Base-by-base conservation (phyloP, 169 alveolate species). In the Plasmodium billcollinsi region DNA sequence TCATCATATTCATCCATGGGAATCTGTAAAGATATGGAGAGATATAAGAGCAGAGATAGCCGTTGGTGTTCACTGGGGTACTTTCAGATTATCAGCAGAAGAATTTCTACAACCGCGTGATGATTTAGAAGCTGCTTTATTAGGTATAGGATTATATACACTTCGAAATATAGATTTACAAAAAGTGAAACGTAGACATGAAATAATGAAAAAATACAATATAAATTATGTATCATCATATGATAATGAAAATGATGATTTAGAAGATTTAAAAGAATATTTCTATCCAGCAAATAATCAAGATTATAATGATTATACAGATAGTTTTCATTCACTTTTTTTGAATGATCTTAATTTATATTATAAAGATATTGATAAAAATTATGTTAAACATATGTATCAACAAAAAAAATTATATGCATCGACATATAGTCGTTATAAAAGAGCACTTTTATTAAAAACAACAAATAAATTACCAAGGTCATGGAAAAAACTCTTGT, bases 1-100 rank as follows among this genome's bases (percentile, higher is more conserved):
- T 43, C 89, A 78, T 50, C 89, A 78, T 65, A 69, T 78, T 9
- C 89, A 78, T 78, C 89, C 89, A 15, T 78, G 89, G 89, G 89
- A 78, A 33, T 78, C 89, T n/a, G 80, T 78, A 14, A 78, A 78
- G 20, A 78, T 78, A 66, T 78, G 89, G 89, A 56, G 89, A 14
- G 89, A 78, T 33, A 65, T 78, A 50, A 65, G 58, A 45, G 89
- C 89, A 7, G 89, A 78, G 43, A 65, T 4, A 8, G 89, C 89
- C n/a, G 52, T 78, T 0, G 89, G 78, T 7, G 71, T 78, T n/a
- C 89, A 78, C 18, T 78, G 89, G 89, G 89, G 89, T 12, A 78
- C 89, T 0, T 78, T 78, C 24, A 66, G 89, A 2, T 45, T 78
- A 43, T 78, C 89, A 2, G 89, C 89, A 29, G 89, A 78, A 52